phyloP scores from a whole-genome alignment of 805 yeast species.

The Candida chilensis region DNA sequence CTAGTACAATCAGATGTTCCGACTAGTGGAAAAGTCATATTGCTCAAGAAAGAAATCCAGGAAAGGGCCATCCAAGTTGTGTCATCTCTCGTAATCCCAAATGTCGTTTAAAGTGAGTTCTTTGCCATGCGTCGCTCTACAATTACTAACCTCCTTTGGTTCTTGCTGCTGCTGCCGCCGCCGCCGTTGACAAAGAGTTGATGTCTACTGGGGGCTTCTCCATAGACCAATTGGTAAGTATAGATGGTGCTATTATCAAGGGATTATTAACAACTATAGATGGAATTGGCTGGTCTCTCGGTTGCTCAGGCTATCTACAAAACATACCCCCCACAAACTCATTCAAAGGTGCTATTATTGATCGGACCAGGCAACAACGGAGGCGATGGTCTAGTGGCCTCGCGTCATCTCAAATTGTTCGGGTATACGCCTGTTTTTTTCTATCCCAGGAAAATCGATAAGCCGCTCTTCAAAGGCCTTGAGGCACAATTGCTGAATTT shows the following conservation, averaged over 20 bases:
- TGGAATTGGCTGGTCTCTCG: conserved; percentile 95
- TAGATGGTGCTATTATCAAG: no score
- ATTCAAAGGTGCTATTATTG: conserved; percentile 49
- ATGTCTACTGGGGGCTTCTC: conserved; percentile 82
- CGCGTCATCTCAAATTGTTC: conserved; percentile 77
- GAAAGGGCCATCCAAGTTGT: no score
- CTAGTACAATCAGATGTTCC: no score
- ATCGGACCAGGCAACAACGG: conserved; percentile 97
- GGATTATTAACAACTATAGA: no score
- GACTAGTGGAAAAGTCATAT: no score
- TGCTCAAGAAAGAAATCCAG: no score
- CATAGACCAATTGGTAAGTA: conserved; percentile 58
- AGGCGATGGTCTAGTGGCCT: conserved; percentile 95
- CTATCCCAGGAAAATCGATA: conserved; percentile 65
- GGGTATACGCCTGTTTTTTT: conserved; percentile 70
- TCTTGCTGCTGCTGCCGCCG: conserved; percentile 51
- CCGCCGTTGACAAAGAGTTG: conserved; percentile 72
- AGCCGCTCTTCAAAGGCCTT: conserved; percentile 49
- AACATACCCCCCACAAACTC: conserved; percentile 46
- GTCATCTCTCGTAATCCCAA: no score
- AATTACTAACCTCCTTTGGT: no score
- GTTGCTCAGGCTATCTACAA: conserved; percentile 81
- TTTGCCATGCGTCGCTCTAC: no score
- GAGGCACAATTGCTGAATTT: conserved; percentile 60
- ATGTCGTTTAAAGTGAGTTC: no score